Base-by-base conservation (phyloP, 331 rosid genomes). In the Cydonia oblonga region DNA sequence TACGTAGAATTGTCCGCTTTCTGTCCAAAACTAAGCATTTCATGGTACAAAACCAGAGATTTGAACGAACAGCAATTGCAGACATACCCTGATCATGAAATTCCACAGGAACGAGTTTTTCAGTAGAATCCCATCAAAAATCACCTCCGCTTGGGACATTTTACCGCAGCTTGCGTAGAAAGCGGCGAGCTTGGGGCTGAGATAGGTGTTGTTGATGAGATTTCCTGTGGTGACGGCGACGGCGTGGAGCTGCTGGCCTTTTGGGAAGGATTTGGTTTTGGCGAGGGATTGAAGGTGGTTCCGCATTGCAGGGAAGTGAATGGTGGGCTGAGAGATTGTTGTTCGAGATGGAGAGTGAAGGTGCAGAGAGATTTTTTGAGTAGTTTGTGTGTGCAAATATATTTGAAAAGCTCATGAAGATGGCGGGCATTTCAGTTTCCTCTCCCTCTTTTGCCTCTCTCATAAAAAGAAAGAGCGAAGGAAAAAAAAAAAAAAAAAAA, bases 251-350 rank as follows among this genome's bases (percentile, higher is more conserved):
- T 84, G 76, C 58, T 65, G 84, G 67, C 87, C 81, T 57, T 84
- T 57, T 2, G 74, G 14, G 69, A 76, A 65, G 35, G 78, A 79
- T 70, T 81, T 84, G 79, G 81, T 22, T 77, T 79, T 84, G 75
- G 88, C 77, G 67, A 84, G 74, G 0, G 79, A 83, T 22, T 79
- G 91, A 89, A 64, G 9, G 86, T 49, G 67, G 82, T 62, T 68
- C 91, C 91, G 14, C 91, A 86, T 81, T 81, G 88, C 11, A 81
- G 72, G 56, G 95, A 89, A 32, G 79, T 29, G 72, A 81, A 80
- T 12, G 86, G 73, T 23, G 23, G 30, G 57, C 24, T 56, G 28
- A 71, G 70, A 67, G 72, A 46, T 14, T 68, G 65, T 0, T 70
- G 56, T 49, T 40, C 69, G 62, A 58, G 4, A 38, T 33, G 19